These are phyloP conservation scores for Fraxinus quadrangulata DNA, from an alignment of 257 asterid species.

Conservation along the genomic window DNA sequence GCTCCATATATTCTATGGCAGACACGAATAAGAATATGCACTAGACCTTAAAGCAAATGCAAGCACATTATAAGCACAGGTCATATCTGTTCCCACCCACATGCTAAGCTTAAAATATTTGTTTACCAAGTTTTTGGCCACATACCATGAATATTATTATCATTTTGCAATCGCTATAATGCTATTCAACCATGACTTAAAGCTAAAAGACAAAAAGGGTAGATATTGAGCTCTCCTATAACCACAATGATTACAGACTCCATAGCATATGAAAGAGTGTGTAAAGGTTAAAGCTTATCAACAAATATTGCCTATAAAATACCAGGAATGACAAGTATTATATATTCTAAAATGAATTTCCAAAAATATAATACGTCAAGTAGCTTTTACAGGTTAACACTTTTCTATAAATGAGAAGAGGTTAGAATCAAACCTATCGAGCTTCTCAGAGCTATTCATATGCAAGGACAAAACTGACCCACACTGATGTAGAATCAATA, in stretches of 20 bases:
- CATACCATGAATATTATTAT: not conserved
- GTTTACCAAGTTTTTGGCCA: not conserved
- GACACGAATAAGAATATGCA: not conserved
- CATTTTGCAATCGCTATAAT: not conserved
- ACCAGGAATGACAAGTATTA: not conserved
- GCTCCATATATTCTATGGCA: not conserved
- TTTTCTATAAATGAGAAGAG: slow-evolving; percentile 8
- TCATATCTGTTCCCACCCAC: not conserved
- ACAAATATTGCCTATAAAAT: slow-evolving; percentile 14
- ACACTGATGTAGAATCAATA: too few species aligned
- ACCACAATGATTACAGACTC: not conserved
- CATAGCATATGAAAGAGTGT: not conserved
- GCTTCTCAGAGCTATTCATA: slow-evolving; percentile 36
- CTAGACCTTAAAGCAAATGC: not conserved
- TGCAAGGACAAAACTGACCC: slow-evolving; percentile 89
- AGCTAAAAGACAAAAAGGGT: not conserved
- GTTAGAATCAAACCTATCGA: slow-evolving; percentile 42
- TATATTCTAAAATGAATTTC: not conserved
- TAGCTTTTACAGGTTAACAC: slow-evolving; percentile 8
- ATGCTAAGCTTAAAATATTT: not conserved
- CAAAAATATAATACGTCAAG: not conserved
- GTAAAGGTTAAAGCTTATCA: not conserved
- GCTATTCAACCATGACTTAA: not conserved
- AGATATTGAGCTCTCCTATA: slow-evolving; percentile 2
- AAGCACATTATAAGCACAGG: not conserved